Conservation (phyloP, 495 filamentous ascomycete species). For the Lophium mytilinum region DNA sequence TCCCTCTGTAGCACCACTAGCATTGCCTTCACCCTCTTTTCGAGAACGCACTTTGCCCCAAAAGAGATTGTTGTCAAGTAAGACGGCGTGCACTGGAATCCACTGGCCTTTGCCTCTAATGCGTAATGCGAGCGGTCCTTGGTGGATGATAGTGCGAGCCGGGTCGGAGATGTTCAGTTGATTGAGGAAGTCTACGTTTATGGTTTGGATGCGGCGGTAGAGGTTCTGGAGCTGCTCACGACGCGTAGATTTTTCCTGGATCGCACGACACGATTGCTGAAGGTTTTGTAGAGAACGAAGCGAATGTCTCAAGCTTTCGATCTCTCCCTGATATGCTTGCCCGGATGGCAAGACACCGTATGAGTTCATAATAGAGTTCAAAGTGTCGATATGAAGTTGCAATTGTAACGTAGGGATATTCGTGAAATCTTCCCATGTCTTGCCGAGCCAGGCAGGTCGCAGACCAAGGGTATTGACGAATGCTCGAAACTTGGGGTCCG, state of each 20-base stretch:
- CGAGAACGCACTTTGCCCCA: slow-evolving; percentile 10
- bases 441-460: background rate
- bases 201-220: slow-evolving; percentile 4
- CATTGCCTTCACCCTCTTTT: background rate
- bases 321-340: background rate
- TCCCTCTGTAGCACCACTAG: background rate
- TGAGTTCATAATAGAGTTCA: background rate
- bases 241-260: background rate
- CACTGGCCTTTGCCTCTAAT: slow-evolving; percentile 5
- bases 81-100: slow-evolving; percentile 2
- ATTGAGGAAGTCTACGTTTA: background rate
- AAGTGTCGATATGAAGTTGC: slow-evolving; percentile 1
- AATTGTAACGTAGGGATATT: slow-evolving; percentile 7
- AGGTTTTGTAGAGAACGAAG: slow-evolving; percentile 1
- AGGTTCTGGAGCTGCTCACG: slow-evolving; percentile 12
- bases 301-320: background rate
- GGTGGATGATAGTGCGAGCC: background rate
- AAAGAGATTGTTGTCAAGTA: slow-evolving; percentile 14
- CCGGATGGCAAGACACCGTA: background rate
- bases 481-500: slow-evolving; percentile 1
- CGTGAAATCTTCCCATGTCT: slow-evolving; percentile 11
- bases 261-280: background rate
- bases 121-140: slow-evolving; percentile 8
- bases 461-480: slow-evolving; percentile 5
- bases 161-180: slow-evolving; percentile 1